These are phyloP conservation scores for Trichoderma sp. DNA, from an alignment of 2,329 filamentous ascomycete genomes.

Conservation along the genomic window DNA sequence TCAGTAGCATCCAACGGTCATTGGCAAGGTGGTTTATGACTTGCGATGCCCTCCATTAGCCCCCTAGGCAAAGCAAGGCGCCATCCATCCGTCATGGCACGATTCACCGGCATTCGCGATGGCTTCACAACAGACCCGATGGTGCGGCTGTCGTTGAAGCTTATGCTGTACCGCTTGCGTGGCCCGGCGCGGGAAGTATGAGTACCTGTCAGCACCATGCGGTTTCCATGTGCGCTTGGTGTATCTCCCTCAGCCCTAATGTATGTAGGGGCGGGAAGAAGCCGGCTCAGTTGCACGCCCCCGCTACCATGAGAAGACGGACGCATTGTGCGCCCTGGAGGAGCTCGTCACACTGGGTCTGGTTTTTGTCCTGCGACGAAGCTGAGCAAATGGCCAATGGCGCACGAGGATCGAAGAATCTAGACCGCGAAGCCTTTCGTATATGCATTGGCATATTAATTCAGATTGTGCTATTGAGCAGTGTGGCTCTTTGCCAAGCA, in stretches of 20 bases:
- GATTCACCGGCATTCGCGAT: neutral
- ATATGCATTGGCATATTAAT: neutral
- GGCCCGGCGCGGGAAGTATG: neutral
- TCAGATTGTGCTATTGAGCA: neutral
- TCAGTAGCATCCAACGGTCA: neutral
- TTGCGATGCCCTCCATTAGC: neutral
- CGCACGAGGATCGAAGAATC: neutral
- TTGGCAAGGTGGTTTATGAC: neutral
- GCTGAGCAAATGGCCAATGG: neutral
- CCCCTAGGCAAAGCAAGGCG: neutral
- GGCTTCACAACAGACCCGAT: neutral
- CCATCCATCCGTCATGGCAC: neutral
- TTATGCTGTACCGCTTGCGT: neutral
- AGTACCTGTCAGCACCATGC: neutral
- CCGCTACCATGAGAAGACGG: neutral
- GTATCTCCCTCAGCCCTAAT: slow-evolving; percentile 11
- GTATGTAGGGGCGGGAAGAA: slow-evolving; percentile 12
- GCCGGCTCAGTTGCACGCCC: slow-evolving; percentile 22
- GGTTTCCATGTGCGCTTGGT: neutral
- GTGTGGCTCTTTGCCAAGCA: neutral
- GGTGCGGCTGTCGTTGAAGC: neutral
- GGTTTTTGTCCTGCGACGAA: neutral
- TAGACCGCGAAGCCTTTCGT: slow-evolving; percentile 2
- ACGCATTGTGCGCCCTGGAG: neutral
- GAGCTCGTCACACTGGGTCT: neutral